Percentiles rank a stretch among this genome's conserved stretches.
These are phyloP conservation scores for Paecilomyces fulvus DNA, from an alignment of 2,329 filamentous ascomycete genomes.

Conservation along the genomic window DNA sequence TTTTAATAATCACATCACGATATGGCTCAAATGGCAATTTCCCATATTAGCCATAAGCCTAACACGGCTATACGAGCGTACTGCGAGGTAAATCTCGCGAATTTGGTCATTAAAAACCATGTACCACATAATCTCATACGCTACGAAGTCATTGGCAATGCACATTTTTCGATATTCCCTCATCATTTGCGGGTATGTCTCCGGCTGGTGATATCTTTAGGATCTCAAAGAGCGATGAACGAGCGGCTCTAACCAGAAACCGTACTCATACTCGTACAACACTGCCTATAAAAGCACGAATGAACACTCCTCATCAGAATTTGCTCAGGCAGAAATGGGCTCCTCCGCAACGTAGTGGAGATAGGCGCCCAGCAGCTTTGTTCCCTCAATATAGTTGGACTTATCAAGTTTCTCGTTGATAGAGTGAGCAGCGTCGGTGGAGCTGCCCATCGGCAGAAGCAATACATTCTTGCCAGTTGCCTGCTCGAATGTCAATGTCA, in stretches of 20 bases:
- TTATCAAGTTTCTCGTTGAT: slow-evolving; percentile 98
- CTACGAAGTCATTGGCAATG: neutral
- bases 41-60: too few species aligned
- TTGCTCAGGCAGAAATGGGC: slow-evolving; percentile 41
- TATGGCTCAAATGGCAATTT: neutral
- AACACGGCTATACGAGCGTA: too few species aligned
- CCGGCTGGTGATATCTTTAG: neutral
- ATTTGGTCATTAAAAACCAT: too few species aligned
- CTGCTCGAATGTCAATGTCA: slow-evolving; percentile 95
- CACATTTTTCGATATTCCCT: neutral
- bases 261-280: neutral
- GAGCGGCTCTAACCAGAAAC: neutral
- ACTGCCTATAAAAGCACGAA: neutral
- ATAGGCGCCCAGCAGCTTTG: slow-evolving; percentile 89
- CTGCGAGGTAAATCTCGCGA: too few species aligned
- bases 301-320: neutral
- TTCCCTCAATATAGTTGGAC: slow-evolving; percentile 96
- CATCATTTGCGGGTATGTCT: neutral
- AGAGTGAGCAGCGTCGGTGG: slow-evolving; percentile 90
- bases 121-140: neutral
- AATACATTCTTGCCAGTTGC: slow-evolving; percentile 97
- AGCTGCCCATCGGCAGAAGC: slow-evolving; percentile 92
- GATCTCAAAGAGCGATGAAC: neutral
- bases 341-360: slow-evolving; percentile 94
- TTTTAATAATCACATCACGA: neutral